Percentiles rank a stretch among this genome's conserved stretches.
Conservation (phyloP, 306 rosid genomes). For the Purshia tridentata region DNA sequence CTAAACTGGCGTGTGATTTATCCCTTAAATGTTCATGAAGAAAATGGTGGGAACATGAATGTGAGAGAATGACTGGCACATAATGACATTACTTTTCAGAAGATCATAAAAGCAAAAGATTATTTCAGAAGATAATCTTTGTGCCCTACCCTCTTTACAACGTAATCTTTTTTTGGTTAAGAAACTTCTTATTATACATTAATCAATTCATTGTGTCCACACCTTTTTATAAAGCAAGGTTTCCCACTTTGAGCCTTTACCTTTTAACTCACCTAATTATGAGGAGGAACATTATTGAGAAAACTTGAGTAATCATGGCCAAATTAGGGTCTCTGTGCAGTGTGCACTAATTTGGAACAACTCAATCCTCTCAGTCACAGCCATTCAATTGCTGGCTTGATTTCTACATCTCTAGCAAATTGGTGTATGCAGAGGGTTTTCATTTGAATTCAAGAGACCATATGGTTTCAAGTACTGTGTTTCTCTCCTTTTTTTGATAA, state of each 20-base stretch:
- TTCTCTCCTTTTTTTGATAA: not conserved
- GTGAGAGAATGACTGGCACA: conserved; percentile 33
- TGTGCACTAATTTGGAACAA: not conserved
- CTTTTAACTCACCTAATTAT: conserved; percentile 23
- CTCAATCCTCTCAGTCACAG: not conserved
- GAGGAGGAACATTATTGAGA: conserved; percentile 10
- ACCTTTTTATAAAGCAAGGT: conserved; percentile 33
- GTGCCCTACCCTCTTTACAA: conserved; percentile 44
- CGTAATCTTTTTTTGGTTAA: conserved; percentile 29
- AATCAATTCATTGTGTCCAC: conserved; percentile 35
- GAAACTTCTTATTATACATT: conserved; percentile 38
- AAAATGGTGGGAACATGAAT: conserved; percentile 19
- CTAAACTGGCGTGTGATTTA: conserved; percentile 9
- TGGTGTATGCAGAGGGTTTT: not conserved
- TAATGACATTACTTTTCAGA: conserved; percentile 27
- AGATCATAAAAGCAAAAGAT: conserved; percentile 35
- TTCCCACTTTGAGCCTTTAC: conserved; percentile 23
- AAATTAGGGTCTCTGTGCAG: not conserved
- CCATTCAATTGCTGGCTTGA: not conserved
- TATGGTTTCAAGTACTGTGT: not conserved
- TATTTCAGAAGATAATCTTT: conserved; percentile 25
- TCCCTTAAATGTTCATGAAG: conserved; percentile 2
- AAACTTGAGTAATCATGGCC: not conserved
- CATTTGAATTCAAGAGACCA: not conserved
- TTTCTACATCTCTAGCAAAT: not conserved